Base-by-base conservation (phyloP, 2,329 filamentous ascomycete genomes). In the Bretziella fagacearum region DNA sequence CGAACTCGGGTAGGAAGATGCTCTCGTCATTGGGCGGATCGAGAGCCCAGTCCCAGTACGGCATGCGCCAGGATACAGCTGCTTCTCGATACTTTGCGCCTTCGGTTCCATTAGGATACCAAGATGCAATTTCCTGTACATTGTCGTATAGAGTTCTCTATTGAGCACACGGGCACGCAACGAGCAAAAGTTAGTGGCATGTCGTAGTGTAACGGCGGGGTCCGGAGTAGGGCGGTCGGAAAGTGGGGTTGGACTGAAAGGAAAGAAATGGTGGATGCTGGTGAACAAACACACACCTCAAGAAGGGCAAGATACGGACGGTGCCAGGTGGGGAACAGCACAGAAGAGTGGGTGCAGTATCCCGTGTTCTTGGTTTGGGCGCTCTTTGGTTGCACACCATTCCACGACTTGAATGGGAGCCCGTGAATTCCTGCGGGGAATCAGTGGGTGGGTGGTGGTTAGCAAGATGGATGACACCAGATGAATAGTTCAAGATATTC, bases 291-390 rank as follows among this genome's bases (percentile, higher is more conserved):
- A 30, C 57, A 49, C 51, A 71, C 73, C 65, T 77, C 73, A 49
- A 73, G 73, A 44, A 76, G 59, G 25, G 68, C 70, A 50, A 91
- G 65, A 60, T 89, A 93, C 1, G 84, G 81, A 43, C 85, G 74
- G 66, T 93, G 85, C 85, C 85, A 93, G 32, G 78, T 71, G 32
- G 80, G 74, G 58, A 93, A 91, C 13, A 91, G 64, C 33, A 79
- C 74, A 1, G 81, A 82, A 20, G 69, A 73, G 61, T 93, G 85
- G 11, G 74, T 74, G 59, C 85, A 93, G 59, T 86, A 93, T 43
- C 84, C 84, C 13, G 70, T 66, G 32, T 67, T 63, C 17, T 36
- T 47, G 15, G 49, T 51, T 33, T 52, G 48, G 29, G 27, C 29
- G 29, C 36, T 49, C 48, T 68, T 65, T 50, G 70, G 73, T 42